Percentiles rank a stretch among this genome's conserved stretches.
Evolutionary conservation across 805 yeast genomes (phyloP).

Genomic region (Candida coleopterorum): DNA sequence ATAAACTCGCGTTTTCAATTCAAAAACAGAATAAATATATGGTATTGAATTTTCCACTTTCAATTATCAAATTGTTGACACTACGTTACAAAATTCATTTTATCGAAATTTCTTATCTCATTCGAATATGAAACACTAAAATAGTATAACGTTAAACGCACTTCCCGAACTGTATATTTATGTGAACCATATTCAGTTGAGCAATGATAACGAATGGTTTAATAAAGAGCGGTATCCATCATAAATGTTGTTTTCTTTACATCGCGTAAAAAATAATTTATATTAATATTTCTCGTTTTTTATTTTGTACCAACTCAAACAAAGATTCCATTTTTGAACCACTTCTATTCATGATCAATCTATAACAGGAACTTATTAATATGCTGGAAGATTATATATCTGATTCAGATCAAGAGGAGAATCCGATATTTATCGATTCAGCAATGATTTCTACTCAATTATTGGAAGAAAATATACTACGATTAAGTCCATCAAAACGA

Average conservation of each 20-base stretch:
- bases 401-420: slow-evolving; percentile 28
- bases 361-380: not conserved
- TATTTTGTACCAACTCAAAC: not conserved
- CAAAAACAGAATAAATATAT: too few relatives aligned
- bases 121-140: too few relatives aligned
- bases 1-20: too few relatives aligned
- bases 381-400: slow-evolving; percentile 16
- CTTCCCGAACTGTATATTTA: slow-evolving; percentile 1
- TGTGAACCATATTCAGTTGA: slow-evolving; percentile 8
- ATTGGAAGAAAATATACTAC: slow-evolving; percentile 6
- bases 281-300: not conserved
- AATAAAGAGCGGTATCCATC: too few relatives aligned
- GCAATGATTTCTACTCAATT: slow-evolving; percentile 11
- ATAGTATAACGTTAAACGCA: too few relatives aligned
- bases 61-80: too few relatives aligned
- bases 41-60: too few relatives aligned
- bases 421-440: not conserved
- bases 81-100: too few relatives aligned
- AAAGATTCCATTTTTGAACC: too few relatives aligned
- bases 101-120: too few relatives aligned
- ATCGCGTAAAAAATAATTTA: not conserved
- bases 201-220: too few relatives aligned
- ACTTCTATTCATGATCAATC: not conserved
- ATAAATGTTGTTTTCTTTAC: not conserved
- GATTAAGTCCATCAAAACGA: slow-evolving; percentile 6